Percentiles rank a stretch among this genome's conserved stretches.
Conservation (phyloP, 371 early-diverging fungal species). For the Amoeboaphelidium occidentale region DNA sequence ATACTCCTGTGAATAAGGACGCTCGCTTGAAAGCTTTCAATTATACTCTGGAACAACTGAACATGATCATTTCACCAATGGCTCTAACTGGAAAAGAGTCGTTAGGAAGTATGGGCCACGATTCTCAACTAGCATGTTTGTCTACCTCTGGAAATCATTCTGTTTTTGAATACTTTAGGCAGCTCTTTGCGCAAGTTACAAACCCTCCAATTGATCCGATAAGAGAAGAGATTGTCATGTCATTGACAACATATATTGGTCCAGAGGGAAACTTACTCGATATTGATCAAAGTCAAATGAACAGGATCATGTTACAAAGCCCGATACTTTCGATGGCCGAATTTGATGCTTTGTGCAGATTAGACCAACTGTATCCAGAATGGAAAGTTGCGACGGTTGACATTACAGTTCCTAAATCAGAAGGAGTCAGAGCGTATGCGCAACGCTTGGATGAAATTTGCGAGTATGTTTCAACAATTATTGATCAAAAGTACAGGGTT, state of each 20-base stretch:
- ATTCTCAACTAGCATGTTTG: constrained; percentile 77
- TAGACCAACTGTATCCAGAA: constrained; percentile 8
- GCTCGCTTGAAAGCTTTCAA: constrained; percentile 66
- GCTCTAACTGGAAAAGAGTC: constrained; percentile 70
- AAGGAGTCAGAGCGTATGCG: constrained; percentile 50
- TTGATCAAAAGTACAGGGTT: constrained; percentile 41
- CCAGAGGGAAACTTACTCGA: constrained; percentile 81
- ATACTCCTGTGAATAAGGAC: constrained; percentile 28
- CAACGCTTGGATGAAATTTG: constrained; percentile 58
- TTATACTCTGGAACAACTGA: constrained; percentile 76
- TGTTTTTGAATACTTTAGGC: constrained; percentile 83
- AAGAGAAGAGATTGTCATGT: constrained; percentile 91
- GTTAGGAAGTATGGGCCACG: constrained; percentile 93
- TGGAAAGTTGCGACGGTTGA: constrained; percentile 68
- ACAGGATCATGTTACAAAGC: constrained; percentile 46
- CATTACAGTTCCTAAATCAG: constrained; percentile 46
- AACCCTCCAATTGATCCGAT: constrained; percentile 87
- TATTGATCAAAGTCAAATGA: constrained; percentile 44
- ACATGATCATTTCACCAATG: constrained; percentile 66
- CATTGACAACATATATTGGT: constrained; percentile 74
- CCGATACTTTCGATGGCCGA: constrained; percentile 52
- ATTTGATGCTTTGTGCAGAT: constrained; percentile 8
- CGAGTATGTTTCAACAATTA: constrained; percentile 46
- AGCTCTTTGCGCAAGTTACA: constrained; percentile 80
- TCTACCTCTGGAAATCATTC: constrained; percentile 60